A percentile compares a stretch with the other conserved stretches of the same genome.
These are phyloP conservation scores for Scheffersomyces ergatensis DNA, from an alignment of 805 yeast species.

Conservation along the genomic window DNA sequence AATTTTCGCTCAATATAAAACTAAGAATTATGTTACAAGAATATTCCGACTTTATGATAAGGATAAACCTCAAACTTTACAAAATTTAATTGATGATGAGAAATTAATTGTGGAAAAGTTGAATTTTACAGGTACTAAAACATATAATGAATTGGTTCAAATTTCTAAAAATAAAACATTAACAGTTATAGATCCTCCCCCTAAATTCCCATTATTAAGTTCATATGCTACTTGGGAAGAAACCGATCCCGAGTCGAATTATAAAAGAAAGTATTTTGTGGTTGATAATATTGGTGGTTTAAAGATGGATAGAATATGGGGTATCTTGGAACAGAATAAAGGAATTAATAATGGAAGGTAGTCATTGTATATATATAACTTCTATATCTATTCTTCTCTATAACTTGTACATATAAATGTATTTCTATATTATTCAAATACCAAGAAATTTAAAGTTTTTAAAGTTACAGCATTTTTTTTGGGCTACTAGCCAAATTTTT, in stretches of 20 bases:
- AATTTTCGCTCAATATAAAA: slow-evolving; percentile 45
- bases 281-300: slow-evolving; percentile 77
- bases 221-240: slow-evolving; percentile 41
- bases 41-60: slow-evolving; percentile 69
- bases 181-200: neutral
- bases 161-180: slow-evolving; percentile 37
- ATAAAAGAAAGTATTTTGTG: slow-evolving; percentile 48
- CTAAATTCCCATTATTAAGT: slow-evolving; percentile 20
- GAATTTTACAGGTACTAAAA: slow-evolving; percentile 61
- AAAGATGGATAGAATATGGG: slow-evolving; percentile 84
- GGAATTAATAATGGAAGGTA: slow-evolving; percentile 69
- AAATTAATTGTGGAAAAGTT: slow-evolving; percentile 66
- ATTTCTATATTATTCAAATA: too few species aligned
- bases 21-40: slow-evolving; percentile 67
- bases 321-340: slow-evolving; percentile 66
- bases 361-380: too few species aligned
- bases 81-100: slow-evolving; percentile 60
- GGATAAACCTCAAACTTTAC: slow-evolving; percentile 61
- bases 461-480: too few species aligned
- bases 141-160: slow-evolving; percentile 59
- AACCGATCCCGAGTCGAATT: slow-evolving; percentile 29
- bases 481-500: too few species aligned
- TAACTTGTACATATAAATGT: too few species aligned
- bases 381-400: too few species aligned
- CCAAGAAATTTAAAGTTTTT: too few species aligned